These are phyloP conservation scores for Thermoascus crustaceus DNA, from an alignment of 2,329 filamentous ascomycete genomes.

Conservation along the genomic window DNA sequence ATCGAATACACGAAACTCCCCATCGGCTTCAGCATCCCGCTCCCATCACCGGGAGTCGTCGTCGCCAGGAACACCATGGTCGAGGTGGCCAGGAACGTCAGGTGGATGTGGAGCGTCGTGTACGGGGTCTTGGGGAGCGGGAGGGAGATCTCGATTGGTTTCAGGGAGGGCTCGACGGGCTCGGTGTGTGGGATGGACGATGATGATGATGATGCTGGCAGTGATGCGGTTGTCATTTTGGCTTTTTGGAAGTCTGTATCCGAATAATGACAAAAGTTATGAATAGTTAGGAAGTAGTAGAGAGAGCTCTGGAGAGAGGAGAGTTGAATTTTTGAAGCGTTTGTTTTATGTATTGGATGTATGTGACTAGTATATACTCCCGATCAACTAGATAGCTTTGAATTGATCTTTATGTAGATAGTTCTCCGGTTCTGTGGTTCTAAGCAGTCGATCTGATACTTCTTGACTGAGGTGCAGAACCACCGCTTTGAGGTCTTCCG, in stretches of 20 bases:
- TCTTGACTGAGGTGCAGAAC: too few species aligned
- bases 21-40: constrained; percentile 45
- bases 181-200: constrained; percentile 14
- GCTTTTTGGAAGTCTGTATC: too few species aligned
- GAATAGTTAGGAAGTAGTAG: too few species aligned
- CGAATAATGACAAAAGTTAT: too few species aligned
- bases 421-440: too few species aligned
- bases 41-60: constrained; percentile 38
- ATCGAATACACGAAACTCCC: constrained; percentile 92
- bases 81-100: constrained; percentile 46
- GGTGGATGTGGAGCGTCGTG: constrained; percentile 51
- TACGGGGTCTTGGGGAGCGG: constrained; percentile 49
- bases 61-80: constrained; percentile 51
- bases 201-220: constrained; percentile 44
- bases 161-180: constrained; percentile 19
- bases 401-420: too few species aligned
- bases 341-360: constrained; percentile 22
- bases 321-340: not conserved
- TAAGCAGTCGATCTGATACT: too few species aligned
- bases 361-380: not conserved
- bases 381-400: too few species aligned
- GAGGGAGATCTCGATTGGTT: constrained; percentile 49
- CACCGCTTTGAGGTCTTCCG: not conserved
- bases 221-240: constrained; percentile 25
- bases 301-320: constrained; percentile 1